A percentile compares a stretch with the other conserved stretches of the same genome.
Evolutionary conservation across 2,329 filamentous ascomycete genomes (phyloP).

Genomic region (Alternaria brassicicola): DNA sequence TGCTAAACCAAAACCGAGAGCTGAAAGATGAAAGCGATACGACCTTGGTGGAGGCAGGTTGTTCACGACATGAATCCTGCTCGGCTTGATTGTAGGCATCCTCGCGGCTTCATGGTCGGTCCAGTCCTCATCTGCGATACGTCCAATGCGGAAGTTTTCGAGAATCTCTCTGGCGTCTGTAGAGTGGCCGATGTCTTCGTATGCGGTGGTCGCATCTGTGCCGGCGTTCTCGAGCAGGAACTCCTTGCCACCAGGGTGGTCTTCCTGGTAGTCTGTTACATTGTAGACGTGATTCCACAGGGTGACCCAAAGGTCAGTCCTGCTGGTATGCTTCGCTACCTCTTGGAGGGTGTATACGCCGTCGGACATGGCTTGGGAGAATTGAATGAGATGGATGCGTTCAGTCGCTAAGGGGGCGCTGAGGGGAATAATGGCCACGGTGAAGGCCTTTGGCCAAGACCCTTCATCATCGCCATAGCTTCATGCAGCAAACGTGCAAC

Average conservation of each 20-base stretch:
- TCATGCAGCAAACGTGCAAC: constrained; percentile 1
- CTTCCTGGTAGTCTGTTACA: constrained; percentile 62
- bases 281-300: constrained; percentile 59
- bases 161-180: constrained; percentile 55
- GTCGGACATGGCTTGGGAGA: constrained; percentile 14
- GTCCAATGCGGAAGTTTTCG: constrained; percentile 44
- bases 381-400: not conserved
- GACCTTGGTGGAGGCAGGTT: constrained; percentile 20
- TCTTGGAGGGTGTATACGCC: constrained; percentile 19
- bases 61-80: constrained; percentile 14
- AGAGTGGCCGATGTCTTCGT: constrained; percentile 55
- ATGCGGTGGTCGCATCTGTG: constrained; percentile 52
- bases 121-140: constrained; percentile 21
- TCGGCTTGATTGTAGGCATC: constrained; percentile 42
- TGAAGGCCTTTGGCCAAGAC: not conserved
- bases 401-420: not conserved
- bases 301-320: constrained; percentile 60
- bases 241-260: constrained; percentile 60
- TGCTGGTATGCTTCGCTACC: constrained; percentile 58
- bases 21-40: constrained; percentile 5
- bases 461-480: not conserved
- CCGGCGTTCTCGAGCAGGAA: constrained; percentile 52
- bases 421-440: not conserved
- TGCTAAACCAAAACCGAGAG: constrained; percentile 10
- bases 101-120: constrained; percentile 38